Percentiles rank a stretch among this genome's conserved stretches.
phyloP scores from a whole-genome alignment of 345 rosid species.

The Acer negundo region DNA sequence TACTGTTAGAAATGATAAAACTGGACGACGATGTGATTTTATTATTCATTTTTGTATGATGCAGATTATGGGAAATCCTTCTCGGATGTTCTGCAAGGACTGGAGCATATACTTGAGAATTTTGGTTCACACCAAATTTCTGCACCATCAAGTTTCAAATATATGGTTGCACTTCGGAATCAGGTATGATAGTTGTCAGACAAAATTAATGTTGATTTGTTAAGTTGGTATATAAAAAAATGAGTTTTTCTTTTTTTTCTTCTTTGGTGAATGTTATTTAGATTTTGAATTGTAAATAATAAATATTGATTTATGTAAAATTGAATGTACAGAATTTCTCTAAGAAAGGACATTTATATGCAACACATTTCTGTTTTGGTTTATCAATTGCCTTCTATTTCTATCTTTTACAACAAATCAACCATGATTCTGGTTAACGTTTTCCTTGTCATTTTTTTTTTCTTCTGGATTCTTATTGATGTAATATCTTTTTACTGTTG shows the following conservation, averaged over 20 bases:
- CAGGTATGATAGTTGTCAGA: slow-evolving; percentile 49
- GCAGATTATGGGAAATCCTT: slow-evolving; percentile 87
- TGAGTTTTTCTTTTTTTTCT: neutral
- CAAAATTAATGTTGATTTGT: neutral
- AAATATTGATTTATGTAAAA: neutral
- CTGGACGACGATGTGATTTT: slow-evolving; percentile 5
- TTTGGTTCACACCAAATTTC: slow-evolving; percentile 60
- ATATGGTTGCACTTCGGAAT: slow-evolving; percentile 77
- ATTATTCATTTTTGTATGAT: slow-evolving; percentile 21
- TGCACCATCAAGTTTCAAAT: slow-evolving; percentile 72
- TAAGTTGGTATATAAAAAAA: neutral
- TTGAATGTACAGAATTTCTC: neutral
- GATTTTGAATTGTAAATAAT: neutral
- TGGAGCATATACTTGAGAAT: slow-evolving; percentile 73
- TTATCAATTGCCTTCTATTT: neutral
- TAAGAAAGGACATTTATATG: neutral
- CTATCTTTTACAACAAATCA: neutral
- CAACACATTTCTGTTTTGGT: neutral
- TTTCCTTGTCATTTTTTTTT: neutral
- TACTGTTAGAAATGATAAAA: neutral
- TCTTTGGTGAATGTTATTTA: neutral
- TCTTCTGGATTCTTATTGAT: neutral
- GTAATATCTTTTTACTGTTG: slow-evolving; percentile 15
- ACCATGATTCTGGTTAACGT: neutral
- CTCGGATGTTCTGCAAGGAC: slow-evolving; percentile 82